phyloP scores from a whole-genome alignment of 2,329 filamentous ascomycete genomes.

The Tetracladium maxilliforme region DNA sequence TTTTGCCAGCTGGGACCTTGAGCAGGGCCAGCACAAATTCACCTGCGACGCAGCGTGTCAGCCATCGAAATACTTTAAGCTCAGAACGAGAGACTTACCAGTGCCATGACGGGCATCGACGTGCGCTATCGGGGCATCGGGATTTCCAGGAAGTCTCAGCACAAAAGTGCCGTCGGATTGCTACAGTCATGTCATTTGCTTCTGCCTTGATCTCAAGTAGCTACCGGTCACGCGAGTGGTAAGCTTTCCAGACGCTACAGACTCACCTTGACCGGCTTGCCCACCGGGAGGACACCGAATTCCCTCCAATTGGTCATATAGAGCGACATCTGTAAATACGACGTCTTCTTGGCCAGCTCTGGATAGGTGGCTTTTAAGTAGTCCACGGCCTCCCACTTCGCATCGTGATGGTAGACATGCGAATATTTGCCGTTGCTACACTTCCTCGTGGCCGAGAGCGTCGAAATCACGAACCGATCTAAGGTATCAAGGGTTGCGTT shows the following conservation, averaged over 20 bases:
- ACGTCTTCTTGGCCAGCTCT: constrained; percentile 14
- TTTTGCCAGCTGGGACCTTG: constrained; percentile 5
- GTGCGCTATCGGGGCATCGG: too few relatives aligned
- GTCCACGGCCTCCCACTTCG: constrained; percentile 15
- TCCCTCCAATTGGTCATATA: constrained; percentile 18
- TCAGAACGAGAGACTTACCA: too few relatives aligned
- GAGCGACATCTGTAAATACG: constrained; percentile 17
- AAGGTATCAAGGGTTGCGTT: constrained; percentile 8
- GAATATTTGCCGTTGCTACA: constrained; percentile 20
- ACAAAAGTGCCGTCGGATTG: constrained; percentile 5
- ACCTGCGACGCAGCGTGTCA: constrained; percentile 14
- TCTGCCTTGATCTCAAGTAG: too few relatives aligned
- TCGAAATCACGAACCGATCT: constrained; percentile 14
- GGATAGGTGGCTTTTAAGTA: constrained; percentile 12
- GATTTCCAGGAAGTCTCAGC: constrained; percentile 3
- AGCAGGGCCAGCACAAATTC: constrained; percentile 12
- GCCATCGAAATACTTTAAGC: constrained; percentile 12
- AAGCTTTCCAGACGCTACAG: too few relatives aligned
- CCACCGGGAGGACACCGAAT: too few relatives aligned
- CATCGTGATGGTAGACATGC: constrained; percentile 20
- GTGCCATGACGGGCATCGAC: too few relatives aligned
- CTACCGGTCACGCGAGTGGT: too few relatives aligned
- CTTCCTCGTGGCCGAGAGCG: constrained; percentile 14
- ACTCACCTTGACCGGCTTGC: too few relatives aligned
- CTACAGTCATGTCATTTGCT: constrained; percentile 4